Evolutionary conservation across 176 grass and related monocot species (phyloP), one percentile per base, ranked within the genome.

Genomic region (barley (Hordeum vulgare)): DNA sequence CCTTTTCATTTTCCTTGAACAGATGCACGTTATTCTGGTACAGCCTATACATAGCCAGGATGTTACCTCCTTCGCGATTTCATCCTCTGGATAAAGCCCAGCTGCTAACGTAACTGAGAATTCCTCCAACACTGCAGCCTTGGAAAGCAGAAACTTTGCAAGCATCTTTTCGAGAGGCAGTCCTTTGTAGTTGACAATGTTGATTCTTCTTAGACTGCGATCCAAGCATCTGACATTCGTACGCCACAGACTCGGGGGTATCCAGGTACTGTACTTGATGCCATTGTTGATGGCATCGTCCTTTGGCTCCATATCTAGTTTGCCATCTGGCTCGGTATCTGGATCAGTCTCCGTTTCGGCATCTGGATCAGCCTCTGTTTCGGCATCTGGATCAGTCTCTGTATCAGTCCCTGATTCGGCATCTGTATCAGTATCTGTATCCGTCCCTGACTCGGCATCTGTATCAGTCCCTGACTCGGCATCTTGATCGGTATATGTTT

Each of bases 91-190:
- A 58, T 34, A 35, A 36, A n/a, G 11, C 35, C 20, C 20, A 23
- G 26, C 26, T 23, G 41, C 61, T 9, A 80, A 33, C 6, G 61
- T 66, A 49, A 80, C 77, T 0, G 26, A 49, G 25, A 80, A 23
- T 24, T 80, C 26, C 45, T 81, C 45, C 63, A 81, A 12, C 7
- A 6, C 21, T 25, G 64, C 29, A 18, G 79, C 79, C 47, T 37
- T 81, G 14, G 79, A 81, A 0, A 81, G 62, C 18, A 80, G 77
- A 66, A 49, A 80, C 18, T 11, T 80, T 9, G 77, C 77, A 15
- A 80, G 61, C 61, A 66, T 66, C 31, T 51, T 69, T 37, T 57
- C 47, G n/a, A 39, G 29, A 34, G 28, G 64, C 29, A 3, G n/a
- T 23, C 79, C 28, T 25, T 3, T 7, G 13, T 70, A 81, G 17